A percentile compares a stretch with the other conserved stretches of the same genome.
Conservation (phyloP, 306 rosid species). For the Quercus berberidifolia region DNA sequence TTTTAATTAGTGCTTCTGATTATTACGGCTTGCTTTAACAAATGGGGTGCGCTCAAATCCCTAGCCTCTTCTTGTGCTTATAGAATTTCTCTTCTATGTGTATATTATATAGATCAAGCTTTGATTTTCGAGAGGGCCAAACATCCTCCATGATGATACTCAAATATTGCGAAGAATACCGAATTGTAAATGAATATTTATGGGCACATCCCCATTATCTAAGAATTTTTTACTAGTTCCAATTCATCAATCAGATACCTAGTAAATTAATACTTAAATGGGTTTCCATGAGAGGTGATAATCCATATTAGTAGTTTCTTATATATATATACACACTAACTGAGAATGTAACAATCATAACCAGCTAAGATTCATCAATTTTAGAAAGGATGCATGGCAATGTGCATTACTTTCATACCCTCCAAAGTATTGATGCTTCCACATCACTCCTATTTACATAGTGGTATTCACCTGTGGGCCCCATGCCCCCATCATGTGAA, state of each 20-base stretch:
- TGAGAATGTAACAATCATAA: neutral
- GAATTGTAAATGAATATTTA: neutral
- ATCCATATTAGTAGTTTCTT: too few relatives aligned
- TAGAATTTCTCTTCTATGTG: neutral
- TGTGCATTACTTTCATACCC: neutral
- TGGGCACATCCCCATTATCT: too few relatives aligned
- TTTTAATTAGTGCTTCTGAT: too few relatives aligned
- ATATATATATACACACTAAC: neutral
- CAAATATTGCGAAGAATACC: neutral
- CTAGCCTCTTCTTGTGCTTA: neutral
- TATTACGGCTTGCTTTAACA: too few relatives aligned
- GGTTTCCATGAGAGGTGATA: too few relatives aligned
- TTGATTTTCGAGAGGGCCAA: constrained; percentile 10
- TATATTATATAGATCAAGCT: neutral
- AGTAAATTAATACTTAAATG: neutral
- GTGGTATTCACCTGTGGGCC: too few relatives aligned
- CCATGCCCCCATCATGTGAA: too few relatives aligned
- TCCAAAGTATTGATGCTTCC: neutral
- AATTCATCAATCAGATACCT: neutral
- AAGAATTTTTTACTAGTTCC: neutral
- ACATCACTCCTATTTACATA: too few relatives aligned
- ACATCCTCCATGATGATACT: constrained; percentile 12
- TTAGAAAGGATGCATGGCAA: neutral
- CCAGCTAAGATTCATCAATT: neutral
- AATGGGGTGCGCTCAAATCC: constrained; percentile 3